Base-by-base conservation (phyloP, 2,329 filamentous ascomycete genomes). In the Pseudopyricularia cyperi region DNA sequence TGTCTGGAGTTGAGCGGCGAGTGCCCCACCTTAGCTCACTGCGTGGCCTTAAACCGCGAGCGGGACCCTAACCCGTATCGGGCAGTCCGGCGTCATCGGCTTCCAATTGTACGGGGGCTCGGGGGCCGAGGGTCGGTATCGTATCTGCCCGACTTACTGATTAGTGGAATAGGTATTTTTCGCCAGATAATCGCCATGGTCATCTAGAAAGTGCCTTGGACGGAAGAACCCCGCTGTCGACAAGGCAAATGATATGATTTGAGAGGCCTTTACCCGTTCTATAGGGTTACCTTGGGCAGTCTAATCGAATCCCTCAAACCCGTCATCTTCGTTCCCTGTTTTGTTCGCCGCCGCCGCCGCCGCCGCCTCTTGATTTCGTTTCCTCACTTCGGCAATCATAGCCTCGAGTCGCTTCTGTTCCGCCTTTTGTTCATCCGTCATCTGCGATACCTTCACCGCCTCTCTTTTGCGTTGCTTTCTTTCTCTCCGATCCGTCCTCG, bases 391-490 rank as follows among this genome's bases (percentile, higher is more conserved):
- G 24, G 73, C 71, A 48, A 90, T 73, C 70, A 90, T 70, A 11
- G 73, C 69, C 57, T 85, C 72, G 12, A 88, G 73, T 63, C 86
- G 77, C 58, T 67, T 72, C 58, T 81, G 74, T 63, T 83, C 75
- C 33, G 72, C 67, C 67, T 75, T 82, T 66, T 89, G 81, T 53
- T 81, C 79, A 3, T 84, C 80, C n/a, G 80, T 86, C 79, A 91
- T 82, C 54, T 72, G 75, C 30, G 78, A 75, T 61, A 74, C 68
- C 56, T 72, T 71, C 63, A 83, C 79, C 9, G 79, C 78, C 56
- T 89, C 83, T 54, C 77, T 60, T 59, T 61, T 65, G 55, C 62
- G 58, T 44, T 62, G 56, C 58, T 64, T 66, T 62, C 63, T 65
- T 55, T 66, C 65, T 17, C 65, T 57, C 50, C 65, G 59, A 47